Evolutionary conservation across 2,329 filamentous ascomycete genomes (phyloP).

Genomic region (Chaetomium olivaceum): DNA sequence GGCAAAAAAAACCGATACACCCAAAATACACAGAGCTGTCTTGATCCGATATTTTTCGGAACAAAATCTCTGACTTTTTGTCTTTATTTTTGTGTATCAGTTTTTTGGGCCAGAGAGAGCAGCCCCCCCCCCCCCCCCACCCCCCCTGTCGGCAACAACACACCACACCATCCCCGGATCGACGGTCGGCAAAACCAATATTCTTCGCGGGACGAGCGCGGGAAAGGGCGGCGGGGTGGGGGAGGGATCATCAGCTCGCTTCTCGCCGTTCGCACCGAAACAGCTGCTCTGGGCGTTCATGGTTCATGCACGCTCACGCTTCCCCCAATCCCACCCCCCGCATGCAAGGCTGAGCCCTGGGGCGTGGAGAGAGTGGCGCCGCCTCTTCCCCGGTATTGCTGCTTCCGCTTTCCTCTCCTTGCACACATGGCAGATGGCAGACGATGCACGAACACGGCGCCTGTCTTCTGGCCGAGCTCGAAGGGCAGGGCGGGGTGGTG

Average conservation of each 20-base stretch:
- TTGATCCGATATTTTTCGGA: no score
- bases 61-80: no score
- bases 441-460: slow-evolving; percentile 1
- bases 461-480: neutral
- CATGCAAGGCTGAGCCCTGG: slow-evolving; percentile 27
- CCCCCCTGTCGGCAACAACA: neutral
- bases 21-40: no score
- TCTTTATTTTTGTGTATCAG: no score
- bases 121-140: no score
- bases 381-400: neutral
- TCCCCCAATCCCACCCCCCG: slow-evolving; percentile 8
- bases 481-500: neutral
- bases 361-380: neutral
- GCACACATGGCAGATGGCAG: slow-evolving; percentile 6
- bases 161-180: neutral
- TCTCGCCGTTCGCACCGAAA: neutral
- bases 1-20: no score
- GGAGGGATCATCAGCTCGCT: neutral
- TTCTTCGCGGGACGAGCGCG: neutral
- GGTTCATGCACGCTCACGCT: slow-evolving; percentile 1
- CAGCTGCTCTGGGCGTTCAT: neutral
- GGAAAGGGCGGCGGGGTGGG: neutral
- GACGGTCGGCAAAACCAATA: neutral
- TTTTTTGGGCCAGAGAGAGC: no score
- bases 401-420: neutral